Conservation (phyloP, 306 rosid species). For the Quercus alba region DNA sequence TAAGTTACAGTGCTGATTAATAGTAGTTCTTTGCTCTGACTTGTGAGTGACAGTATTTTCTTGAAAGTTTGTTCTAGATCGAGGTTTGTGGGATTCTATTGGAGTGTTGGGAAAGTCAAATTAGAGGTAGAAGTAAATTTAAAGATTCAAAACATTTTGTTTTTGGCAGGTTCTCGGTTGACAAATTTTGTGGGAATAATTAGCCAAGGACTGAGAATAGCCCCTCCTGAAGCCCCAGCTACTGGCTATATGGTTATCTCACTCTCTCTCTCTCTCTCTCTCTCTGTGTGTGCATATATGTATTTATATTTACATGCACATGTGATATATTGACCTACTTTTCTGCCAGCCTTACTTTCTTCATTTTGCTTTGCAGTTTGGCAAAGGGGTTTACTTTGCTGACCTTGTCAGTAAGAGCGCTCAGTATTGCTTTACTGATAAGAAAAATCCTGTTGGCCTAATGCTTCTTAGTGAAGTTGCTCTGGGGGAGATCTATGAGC, state of each 20-base stretch:
- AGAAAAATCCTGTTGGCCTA: slow-evolving; percentile 82
- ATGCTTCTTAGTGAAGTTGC: slow-evolving; percentile 95
- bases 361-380: slow-evolving; percentile 66
- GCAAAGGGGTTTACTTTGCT: slow-evolving; percentile 94
- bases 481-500: slow-evolving; percentile 79
- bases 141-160: not conserved
- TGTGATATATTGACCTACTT: not conserved
- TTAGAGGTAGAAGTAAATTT: slow-evolving; percentile 10
- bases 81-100: not conserved
- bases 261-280: not conserved
- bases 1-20: slow-evolving; percentile 32
- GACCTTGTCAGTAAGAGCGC: slow-evolving; percentile 96
- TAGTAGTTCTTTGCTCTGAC: slow-evolving; percentile 5
- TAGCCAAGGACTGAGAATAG: slow-evolving; percentile 95
- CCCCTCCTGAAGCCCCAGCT: slow-evolving; percentile 99
- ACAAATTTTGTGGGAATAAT: slow-evolving; percentile 94
- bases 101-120: slow-evolving; percentile 10
- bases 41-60: slow-evolving; percentile 20
- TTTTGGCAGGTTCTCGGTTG: slow-evolving; percentile 74
- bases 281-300: not conserved
- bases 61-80: not conserved
- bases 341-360: slow-evolving; percentile 11
- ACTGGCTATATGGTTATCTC: slow-evolving; percentile 90
- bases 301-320: not conserved
- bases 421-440: slow-evolving; percentile 96